Evolutionary conservation across 257 asterid species (phyloP).

Genomic region (Solanum dulcamara): DNA sequence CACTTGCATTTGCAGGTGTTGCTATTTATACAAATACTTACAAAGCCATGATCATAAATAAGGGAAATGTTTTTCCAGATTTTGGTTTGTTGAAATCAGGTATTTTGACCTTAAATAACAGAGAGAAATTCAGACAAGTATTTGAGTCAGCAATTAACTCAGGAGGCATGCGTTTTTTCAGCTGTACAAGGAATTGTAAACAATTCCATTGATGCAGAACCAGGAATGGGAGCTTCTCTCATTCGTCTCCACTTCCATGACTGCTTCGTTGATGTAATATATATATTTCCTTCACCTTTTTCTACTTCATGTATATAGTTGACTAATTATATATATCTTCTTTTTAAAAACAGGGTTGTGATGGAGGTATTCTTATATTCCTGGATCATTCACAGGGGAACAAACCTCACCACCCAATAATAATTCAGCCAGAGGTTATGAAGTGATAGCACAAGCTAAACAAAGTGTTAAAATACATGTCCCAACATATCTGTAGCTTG

Average conservation of each 20-base stretch:
- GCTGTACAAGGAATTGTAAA: neutral
- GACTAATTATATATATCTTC: too few relatives aligned
- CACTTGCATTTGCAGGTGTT: neutral
- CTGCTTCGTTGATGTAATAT: conserved; percentile 5
- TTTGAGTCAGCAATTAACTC: neutral
- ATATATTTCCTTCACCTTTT: neutral
- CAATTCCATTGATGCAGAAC: neutral
- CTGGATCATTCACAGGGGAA: neutral
- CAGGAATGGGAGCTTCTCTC: conserved; percentile 10
- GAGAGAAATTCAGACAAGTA: neutral
- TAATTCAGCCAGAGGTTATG: neutral
- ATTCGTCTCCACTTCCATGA: conserved; percentile 5
- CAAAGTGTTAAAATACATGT: neutral
- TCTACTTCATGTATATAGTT: too few relatives aligned
- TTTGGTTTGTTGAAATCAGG: neutral
- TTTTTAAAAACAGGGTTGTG: neutral
- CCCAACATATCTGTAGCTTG: neutral
- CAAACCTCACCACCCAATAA: neutral
- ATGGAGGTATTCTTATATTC: neutral
- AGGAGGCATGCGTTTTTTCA: neutral
- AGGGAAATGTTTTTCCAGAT: neutral
- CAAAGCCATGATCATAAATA: neutral
- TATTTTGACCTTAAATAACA: neutral
- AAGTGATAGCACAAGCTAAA: neutral
- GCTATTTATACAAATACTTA: neutral